phyloP scores from a whole-genome alignment of 2,329 filamentous ascomycete genomes.

The Meredithiella fracta region DNA sequence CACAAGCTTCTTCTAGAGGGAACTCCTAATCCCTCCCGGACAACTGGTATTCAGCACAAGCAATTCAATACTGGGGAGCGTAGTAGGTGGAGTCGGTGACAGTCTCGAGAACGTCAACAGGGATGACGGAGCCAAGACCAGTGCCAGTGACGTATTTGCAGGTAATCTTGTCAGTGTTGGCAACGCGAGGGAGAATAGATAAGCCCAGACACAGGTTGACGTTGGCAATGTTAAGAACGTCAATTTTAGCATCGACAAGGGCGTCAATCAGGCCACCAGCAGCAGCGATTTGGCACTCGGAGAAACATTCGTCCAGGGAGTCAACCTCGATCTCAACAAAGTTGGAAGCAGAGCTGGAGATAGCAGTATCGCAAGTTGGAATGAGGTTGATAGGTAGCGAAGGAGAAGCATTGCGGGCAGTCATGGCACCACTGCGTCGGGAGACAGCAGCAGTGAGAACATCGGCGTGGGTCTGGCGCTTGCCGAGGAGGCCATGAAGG shows the following conservation, averaged over 20 bases:
- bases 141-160: constrained; percentile 13
- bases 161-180: constrained; percentile 4
- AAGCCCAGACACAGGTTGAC: constrained; percentile 14
- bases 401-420: neutral
- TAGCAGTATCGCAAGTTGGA: constrained; percentile 24
- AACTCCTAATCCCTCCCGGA: neutral
- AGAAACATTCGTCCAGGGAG: constrained; percentile 11
- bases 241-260: constrained; percentile 7
- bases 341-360: neutral
- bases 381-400: constrained; percentile 43
- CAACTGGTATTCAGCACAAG: neutral
- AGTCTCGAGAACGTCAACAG: neutral
- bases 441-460: constrained; percentile 3
- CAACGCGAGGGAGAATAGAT: constrained; percentile 9
- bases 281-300: constrained; percentile 10
- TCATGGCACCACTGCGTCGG: constrained; percentile 3
- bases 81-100: constrained; percentile 4
- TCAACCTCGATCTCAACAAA: constrained; percentile 8
- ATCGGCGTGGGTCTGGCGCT: constrained; percentile 5
- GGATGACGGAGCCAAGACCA: constrained; percentile 1
- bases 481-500: constrained; percentile 8
- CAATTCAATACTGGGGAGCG: neutral
- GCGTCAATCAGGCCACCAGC: constrained; percentile 10
- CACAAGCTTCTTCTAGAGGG: neutral
- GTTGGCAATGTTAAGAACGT: constrained; percentile 18